phyloP scores from a whole-genome alignment of 225 moss, liverwort and hornwort genomes.

The Polytrichum commune region DNA sequence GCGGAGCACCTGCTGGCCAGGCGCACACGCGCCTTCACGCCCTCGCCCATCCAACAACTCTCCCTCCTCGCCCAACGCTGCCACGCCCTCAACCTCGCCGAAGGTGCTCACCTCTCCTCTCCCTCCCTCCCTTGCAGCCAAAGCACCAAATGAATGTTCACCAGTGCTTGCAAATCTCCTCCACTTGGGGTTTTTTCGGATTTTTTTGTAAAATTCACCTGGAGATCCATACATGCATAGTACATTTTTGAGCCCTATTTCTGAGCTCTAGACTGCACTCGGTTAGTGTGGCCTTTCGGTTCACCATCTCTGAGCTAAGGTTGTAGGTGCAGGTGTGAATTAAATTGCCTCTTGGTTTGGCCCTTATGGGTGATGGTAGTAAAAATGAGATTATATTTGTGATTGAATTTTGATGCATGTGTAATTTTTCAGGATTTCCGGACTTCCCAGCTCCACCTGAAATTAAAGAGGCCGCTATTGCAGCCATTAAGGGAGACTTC shows the following conservation, averaged over 20 bases:
- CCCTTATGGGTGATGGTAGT: not conserved
- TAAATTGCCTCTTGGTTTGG: not conserved
- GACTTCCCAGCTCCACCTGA: conserved; percentile 77
- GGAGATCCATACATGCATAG: not conserved
- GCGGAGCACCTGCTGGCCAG: conserved; percentile 35
- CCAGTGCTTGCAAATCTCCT: not conserved
- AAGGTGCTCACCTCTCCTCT: conserved; percentile 38
- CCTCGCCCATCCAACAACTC: conserved; percentile 64
- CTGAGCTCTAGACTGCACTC: not conserved
- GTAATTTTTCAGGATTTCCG: conserved; percentile 62
- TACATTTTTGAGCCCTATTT: not conserved
- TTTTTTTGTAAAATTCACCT: not conserved
- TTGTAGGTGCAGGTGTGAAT: not conserved
- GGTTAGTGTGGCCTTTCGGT: not conserved
- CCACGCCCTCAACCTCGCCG: conserved; percentile 89
- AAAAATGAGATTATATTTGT: not conserved
- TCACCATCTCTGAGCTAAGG: not conserved
- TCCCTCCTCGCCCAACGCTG: conserved; percentile 58
- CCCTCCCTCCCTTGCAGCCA: not conserved
- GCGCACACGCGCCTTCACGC: conserved; percentile 38
- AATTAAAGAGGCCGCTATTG: conserved; percentile 77
- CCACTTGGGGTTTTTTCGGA: not conserved
- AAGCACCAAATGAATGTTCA: too few relatives aligned
- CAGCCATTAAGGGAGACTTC: conserved; percentile 66
- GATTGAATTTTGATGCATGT: not conserved